Conservation (phyloP, 805 yeast species). For the Cephaloascus fragrans region DNA sequence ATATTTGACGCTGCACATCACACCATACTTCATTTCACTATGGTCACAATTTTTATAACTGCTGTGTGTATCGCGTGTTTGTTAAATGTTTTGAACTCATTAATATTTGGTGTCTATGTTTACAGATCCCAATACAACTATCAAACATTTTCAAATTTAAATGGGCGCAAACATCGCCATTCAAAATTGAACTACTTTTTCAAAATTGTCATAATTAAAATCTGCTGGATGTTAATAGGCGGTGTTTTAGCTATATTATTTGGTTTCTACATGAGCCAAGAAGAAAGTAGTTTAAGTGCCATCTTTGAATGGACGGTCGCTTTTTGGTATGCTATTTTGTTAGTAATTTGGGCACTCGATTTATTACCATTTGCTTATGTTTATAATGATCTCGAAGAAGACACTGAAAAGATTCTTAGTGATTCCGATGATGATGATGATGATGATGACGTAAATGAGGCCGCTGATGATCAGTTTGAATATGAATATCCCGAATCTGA, state of each 20-base stretch:
- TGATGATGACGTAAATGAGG: too few relatives aligned
- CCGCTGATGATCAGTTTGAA: too few relatives aligned
- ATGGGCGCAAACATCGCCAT: too few relatives aligned
- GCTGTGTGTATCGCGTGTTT: slow-evolving; percentile 44
- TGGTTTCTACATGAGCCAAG: slow-evolving; percentile 29
- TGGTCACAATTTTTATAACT: slow-evolving; percentile 68
- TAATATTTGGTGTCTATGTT: slow-evolving; percentile 19
- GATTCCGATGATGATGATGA: background rate
- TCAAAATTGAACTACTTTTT: too few relatives aligned
- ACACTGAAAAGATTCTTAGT: background rate
- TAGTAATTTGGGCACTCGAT: slow-evolving; percentile 58
- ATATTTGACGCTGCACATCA: slow-evolving; percentile 59
- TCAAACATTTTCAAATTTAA: too few relatives aligned
- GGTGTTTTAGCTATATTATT: slow-evolving; percentile 61
- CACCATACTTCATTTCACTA: slow-evolving; percentile 42
- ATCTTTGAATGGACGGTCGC: slow-evolving; percentile 79
- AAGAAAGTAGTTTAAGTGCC: slow-evolving; percentile 40
- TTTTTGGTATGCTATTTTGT: slow-evolving; percentile 73
- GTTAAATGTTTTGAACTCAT: slow-evolving; percentile 25
- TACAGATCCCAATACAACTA: background rate
- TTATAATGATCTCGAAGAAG: background rate
- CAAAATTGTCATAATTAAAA: slow-evolving; percentile 24
- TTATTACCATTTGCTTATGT: slow-evolving; percentile 47
- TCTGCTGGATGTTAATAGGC: slow-evolving; percentile 59
- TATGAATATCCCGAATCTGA: background rate